These are phyloP conservation scores for Pleurostoma richardsiae DNA, from an alignment of 2,329 filamentous ascomycete genomes.

Conservation along the genomic window DNA sequence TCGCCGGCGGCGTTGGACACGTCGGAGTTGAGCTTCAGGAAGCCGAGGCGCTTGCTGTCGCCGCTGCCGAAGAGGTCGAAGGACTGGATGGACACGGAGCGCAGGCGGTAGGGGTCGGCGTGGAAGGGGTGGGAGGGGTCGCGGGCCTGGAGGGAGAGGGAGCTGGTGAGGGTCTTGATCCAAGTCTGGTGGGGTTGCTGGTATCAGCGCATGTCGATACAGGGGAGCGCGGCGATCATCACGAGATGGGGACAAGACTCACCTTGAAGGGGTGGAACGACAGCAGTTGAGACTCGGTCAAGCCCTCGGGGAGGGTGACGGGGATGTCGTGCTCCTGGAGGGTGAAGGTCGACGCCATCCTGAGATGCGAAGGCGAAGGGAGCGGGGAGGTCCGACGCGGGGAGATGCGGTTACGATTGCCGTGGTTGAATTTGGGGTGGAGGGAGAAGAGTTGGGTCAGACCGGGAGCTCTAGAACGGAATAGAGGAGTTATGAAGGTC, in stretches of 20 bases:
- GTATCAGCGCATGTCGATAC: conserved; percentile 3
- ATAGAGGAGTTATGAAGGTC: too few relatives aligned
- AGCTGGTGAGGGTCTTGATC: conserved; percentile 39
- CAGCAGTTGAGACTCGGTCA: conserved; percentile 37
- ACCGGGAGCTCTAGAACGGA: too few relatives aligned
- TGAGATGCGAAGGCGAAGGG: conserved; percentile 2
- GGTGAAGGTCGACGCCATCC: conserved; percentile 33
- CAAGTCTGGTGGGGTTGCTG: conserved; percentile 31
- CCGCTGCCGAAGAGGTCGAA: conserved; percentile 43
- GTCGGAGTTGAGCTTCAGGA: conserved; percentile 48
- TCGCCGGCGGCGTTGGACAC: conserved; percentile 44
- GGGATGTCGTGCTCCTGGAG: conserved; percentile 30
- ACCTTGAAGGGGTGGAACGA: conserved; percentile 47
- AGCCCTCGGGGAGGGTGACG: conserved; percentile 36
- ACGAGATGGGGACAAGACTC: conserved; percentile 9
- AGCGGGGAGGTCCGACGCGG: too few relatives aligned
- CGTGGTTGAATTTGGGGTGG: too few relatives aligned
- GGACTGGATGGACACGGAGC: conserved; percentile 45
- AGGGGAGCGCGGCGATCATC: background rate
- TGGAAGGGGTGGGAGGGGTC: conserved; percentile 45
- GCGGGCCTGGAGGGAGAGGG: conserved; percentile 37
- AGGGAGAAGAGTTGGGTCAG: too few relatives aligned
- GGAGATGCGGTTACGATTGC: too few relatives aligned
- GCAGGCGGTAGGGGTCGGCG: conserved; percentile 45
- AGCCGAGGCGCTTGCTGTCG: conserved; percentile 37